Evolutionary conservation across 1,284 basidiomycete species (phyloP).

Genomic region (Leccinum ponderosum): DNA sequence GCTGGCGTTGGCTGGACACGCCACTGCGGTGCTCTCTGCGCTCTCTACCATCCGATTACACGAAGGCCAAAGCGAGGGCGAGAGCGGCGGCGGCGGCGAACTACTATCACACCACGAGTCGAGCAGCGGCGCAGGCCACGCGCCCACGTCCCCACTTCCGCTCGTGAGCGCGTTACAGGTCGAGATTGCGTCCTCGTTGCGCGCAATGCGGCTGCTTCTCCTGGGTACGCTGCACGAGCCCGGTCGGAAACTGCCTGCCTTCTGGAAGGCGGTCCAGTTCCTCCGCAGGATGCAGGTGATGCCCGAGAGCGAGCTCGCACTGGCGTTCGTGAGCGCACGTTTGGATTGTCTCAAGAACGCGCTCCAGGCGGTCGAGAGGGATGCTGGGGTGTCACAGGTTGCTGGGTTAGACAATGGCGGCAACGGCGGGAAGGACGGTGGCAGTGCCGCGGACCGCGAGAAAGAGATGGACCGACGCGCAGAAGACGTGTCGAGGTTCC

Average conservation of each 20-base stretch:
- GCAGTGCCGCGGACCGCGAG: constrained; percentile 33
- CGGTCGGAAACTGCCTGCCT: constrained; percentile 79
- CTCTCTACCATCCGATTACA: constrained; percentile 25
- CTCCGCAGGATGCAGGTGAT: constrained; percentile 75
- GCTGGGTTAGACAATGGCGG: constrained; percentile 9
- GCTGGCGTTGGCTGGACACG: constrained; percentile 49
- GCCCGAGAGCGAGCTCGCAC: constrained; percentile 62
- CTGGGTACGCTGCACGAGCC: constrained; percentile 80
- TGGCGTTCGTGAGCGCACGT: constrained; percentile 69
- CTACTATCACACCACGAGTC: constrained; percentile 13
- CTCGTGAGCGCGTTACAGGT: constrained; percentile 58
- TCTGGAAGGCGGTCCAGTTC: constrained; percentile 87
- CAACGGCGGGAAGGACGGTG: constrained; percentile 9
- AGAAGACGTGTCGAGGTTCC: constrained; percentile 73
- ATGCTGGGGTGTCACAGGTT: constrained; percentile 31
- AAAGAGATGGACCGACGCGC: constrained; percentile 48
- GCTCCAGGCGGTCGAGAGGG: constrained; percentile 45
- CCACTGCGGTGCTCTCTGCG: constrained; percentile 32
- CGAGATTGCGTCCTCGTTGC: constrained; percentile 74
- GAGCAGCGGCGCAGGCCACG: constrained; percentile 6
- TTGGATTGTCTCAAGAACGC: constrained; percentile 50
- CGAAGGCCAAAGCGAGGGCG: neutral
- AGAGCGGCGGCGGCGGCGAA: constrained; percentile 1
- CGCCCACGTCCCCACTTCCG: constrained; percentile 41
- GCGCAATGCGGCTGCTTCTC: constrained; percentile 76